Base-by-base conservation (phyloP, 352 stramenopile species). In the Pythium grandisporangium region DNA sequence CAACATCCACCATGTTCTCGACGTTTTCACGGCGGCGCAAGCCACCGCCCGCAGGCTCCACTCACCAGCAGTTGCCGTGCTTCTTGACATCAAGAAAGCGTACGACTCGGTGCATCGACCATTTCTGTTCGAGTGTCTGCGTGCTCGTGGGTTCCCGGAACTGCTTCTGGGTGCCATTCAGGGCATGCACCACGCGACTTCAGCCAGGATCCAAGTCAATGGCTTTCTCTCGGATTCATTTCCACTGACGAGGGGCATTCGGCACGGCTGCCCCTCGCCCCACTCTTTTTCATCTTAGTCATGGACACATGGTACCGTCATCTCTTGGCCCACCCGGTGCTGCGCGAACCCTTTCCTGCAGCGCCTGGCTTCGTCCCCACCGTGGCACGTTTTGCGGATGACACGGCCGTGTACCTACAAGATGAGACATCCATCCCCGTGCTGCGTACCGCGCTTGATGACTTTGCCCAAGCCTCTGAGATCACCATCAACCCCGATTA, bases 11-110 rank as follows among this genome's bases (percentile, higher is more conserved):
- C 26, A 54, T 19, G 32, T 37, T 2, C 37, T 54, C 11, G 38
- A 54, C 27, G 3, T 45, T 11, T 45, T 53, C 37, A 19, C 17
- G 16, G 36, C 36, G 1, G 30, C 45, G 1, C 36, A 46, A 22
- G 26, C 45, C 4, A 23, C 5, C 1, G 4, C 14, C n/a, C 10
- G 19, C n/a, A 17, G 32, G 3, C 17, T 13, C 4, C 23, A 6
- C 6, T n/a, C n/a, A n/a, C n/a, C n/a, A n/a, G 41, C 29, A 6
- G n/a, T 53, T 4, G 37, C 30, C 6, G 17, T 54, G 2, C 47
- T 54, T 2, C 39, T 54, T 21, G 47, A 48, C 32, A 43, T 48
- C 39, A 21, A 42, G 30, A 54, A 54, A 13, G 47, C 47, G 3
- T 54, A 54, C 16, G 47, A 54, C 21, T 48, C 47, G 1, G 23